Conservation (phyloP, 179 eudicot species). For the Gypsophila paniculata region DNA sequence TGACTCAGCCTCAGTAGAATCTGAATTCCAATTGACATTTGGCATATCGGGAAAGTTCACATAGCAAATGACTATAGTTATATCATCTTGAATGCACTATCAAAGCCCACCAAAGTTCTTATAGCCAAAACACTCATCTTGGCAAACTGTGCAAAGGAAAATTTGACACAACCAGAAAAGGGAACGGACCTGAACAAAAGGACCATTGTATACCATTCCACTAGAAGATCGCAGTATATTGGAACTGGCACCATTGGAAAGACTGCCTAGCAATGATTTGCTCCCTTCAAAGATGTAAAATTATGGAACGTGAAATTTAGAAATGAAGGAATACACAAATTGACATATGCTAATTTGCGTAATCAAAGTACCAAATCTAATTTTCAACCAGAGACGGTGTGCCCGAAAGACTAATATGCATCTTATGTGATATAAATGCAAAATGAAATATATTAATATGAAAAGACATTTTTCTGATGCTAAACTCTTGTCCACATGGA, state of each 20-base stretch:
- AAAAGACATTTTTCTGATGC: not conserved
- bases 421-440: not conserved
- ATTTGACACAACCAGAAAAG: not conserved
- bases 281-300: constrained; percentile 25
- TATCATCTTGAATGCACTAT: not conserved
- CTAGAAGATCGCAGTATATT: constrained; percentile 22
- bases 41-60: not conserved
- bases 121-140: not conserved
- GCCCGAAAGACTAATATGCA: not conserved
- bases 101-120: not conserved
- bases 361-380: not conserved
- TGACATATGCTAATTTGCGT: not conserved
- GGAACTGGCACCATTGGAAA: constrained; percentile 25
- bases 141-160: not conserved
- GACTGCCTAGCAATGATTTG: constrained; percentile 32
- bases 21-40: not conserved
- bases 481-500: not conserved
- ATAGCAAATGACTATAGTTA: not conserved
- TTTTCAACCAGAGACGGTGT: not conserved
- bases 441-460: not conserved
- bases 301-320: constrained; percentile 14
- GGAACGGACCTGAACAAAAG: constrained; percentile 31
- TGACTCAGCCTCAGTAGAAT: not conserved
- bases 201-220: constrained; percentile 25
- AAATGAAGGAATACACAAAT: not conserved